Conservation (phyloP, 306 rosid species). For the Cotoneaster glaucophyllus region DNA sequence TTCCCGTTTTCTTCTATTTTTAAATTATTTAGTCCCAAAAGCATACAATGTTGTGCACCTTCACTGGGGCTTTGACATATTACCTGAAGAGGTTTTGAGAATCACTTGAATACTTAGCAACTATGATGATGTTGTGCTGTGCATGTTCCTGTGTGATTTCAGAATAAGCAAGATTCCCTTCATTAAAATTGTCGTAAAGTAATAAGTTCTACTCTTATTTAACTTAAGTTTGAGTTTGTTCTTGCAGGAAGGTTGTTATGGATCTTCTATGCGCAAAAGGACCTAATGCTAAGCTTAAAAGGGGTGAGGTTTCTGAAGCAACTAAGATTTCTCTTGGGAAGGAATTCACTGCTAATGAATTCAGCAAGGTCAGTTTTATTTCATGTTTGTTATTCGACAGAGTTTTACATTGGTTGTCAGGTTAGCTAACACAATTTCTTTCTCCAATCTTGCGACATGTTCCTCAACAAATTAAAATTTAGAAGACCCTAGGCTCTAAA, state of each 20-base stretch:
- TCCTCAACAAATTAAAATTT: neutral
- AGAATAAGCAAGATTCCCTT: neutral
- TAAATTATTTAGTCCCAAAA: neutral
- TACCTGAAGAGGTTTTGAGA: neutral
- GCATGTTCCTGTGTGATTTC: neutral
- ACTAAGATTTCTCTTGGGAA: conserved; percentile 53
- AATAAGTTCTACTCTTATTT: neutral
- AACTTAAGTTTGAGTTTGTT: conserved; percentile 11
- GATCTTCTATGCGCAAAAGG: conserved; percentile 58
- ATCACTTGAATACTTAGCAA: neutral
- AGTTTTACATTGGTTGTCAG: neutral
- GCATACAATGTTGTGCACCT: neutral
- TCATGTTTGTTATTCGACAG: neutral
- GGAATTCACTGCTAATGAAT: conserved; percentile 55
- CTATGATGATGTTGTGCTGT: neutral
- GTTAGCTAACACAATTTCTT: neutral
- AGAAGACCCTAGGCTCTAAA: neutral
- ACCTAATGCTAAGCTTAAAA: conserved; percentile 55
- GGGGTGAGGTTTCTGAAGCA: conserved; percentile 62
- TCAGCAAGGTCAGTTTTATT: conserved; percentile 52
- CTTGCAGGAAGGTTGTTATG: conserved; percentile 73
- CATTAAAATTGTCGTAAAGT: neutral
- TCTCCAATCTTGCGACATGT: neutral
- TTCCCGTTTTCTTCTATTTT: neutral
- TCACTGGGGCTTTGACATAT: neutral